These are phyloP conservation scores for Chytriomyces hyalinus DNA, from an alignment of 192 early-diverging fungal genomes.

Conservation along the genomic window DNA sequence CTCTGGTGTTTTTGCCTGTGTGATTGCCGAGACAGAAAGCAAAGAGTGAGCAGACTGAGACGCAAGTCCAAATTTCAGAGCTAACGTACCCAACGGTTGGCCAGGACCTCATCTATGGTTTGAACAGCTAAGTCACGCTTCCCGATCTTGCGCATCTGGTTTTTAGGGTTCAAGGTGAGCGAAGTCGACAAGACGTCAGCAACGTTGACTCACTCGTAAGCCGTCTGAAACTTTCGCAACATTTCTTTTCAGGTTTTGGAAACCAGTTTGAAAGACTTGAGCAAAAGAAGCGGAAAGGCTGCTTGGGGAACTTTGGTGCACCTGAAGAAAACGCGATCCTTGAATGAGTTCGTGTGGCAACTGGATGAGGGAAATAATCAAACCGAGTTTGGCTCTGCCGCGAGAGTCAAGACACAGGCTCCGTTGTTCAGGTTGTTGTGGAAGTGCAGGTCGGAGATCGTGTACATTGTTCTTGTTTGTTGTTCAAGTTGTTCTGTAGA, in stretches of 20 bases:
- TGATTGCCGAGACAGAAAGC: background rate
- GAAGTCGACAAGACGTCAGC: background rate
- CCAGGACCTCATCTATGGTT: conserved; percentile 4
- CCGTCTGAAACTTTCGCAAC: background rate
- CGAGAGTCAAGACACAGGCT: too few species aligned
- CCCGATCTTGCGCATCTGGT: background rate
- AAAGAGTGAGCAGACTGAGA: background rate
- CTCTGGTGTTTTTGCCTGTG: background rate
- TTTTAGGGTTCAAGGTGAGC: background rate
- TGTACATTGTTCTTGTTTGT: too few species aligned
- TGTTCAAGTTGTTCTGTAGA: too few species aligned
- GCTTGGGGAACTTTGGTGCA: background rate
- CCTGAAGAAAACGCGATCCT: too few species aligned
- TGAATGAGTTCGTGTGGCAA: too few species aligned
- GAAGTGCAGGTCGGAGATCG: too few species aligned
- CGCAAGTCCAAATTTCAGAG: background rate
- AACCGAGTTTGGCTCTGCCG: too few species aligned
- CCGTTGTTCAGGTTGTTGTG: too few species aligned
- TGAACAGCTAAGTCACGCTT: background rate
- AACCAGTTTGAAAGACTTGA: background rate
- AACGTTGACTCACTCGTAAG: background rate
- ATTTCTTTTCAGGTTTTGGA: background rate
- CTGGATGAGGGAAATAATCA: too few species aligned
- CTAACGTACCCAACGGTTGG: background rate
- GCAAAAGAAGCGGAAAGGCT: background rate